phyloP scores from a whole-genome alignment of 169 alveolate genomes.

The Cryptosporidium viatorum region DNA sequence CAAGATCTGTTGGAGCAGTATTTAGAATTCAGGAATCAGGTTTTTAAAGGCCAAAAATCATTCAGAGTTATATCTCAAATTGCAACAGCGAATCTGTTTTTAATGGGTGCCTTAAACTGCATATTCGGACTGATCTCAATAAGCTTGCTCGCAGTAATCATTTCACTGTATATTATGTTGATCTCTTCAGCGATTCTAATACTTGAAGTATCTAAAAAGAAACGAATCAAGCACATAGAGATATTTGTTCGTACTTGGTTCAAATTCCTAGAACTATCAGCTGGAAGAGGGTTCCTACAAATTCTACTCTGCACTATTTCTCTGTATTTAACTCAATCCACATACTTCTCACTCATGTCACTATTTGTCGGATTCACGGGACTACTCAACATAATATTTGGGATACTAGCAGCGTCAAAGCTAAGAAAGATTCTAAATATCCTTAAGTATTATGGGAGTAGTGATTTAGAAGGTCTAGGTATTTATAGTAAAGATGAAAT shows the following conservation, averaged over 20 bases:
- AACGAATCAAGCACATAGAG: not conserved
- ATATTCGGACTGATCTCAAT: constrained; percentile 22
- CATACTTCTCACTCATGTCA: constrained; percentile 28
- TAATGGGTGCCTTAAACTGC: constrained; percentile 20
- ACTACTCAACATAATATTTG: constrained; percentile 38
- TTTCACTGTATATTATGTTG: constrained; percentile 7
- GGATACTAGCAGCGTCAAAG: constrained; percentile 52
- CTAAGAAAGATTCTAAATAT: constrained; percentile 48
- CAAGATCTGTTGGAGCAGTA: constrained; percentile 31
- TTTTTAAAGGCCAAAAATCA: constrained; percentile 24
- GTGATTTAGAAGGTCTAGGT: constrained; percentile 30
- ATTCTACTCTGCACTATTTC: constrained; percentile 27
- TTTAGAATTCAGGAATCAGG: constrained; percentile 25
- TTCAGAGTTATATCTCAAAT: constrained; percentile 30
- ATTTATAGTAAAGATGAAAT: not conserved
- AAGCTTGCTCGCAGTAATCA: not conserved
- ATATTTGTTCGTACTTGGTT: constrained; percentile 22
- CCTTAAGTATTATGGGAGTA: constrained; percentile 32
- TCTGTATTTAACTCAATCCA: constrained; percentile 22
- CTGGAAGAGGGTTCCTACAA: constrained; percentile 50
- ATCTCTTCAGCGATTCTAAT: constrained; percentile 9
- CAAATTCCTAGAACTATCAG: constrained; percentile 29
- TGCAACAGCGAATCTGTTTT: constrained; percentile 30
- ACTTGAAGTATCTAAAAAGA: constrained; percentile 33
- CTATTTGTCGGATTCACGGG: constrained; percentile 43